phyloP scores from a whole-genome alignment of 495 filamentous ascomycete genomes.

The Talaromyces wortmannii region DNA sequence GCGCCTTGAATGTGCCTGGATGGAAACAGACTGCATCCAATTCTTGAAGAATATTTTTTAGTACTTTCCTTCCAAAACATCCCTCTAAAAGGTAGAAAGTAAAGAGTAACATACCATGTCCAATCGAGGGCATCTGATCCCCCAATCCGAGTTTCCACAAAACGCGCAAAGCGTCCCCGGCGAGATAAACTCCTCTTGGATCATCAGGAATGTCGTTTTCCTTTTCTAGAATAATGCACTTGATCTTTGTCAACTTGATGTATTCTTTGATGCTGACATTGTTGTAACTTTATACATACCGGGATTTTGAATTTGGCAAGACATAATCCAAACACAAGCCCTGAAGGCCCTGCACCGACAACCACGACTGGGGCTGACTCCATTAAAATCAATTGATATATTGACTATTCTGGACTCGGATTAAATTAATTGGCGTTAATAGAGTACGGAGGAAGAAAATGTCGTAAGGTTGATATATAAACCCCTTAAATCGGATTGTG shows the following conservation, averaged over 20 bases:
- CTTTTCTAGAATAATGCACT: slow-evolving; percentile 25
- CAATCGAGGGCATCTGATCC: slow-evolving; percentile 15
- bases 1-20: neutral
- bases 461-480: neutral
- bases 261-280: neutral
- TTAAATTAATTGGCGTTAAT: neutral
- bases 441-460: neutral
- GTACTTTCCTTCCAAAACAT: neutral
- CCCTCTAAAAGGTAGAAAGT: neutral
- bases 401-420: neutral
- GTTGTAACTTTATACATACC: neutral
- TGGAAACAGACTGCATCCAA: neutral
- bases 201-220: slow-evolving; percentile 29
- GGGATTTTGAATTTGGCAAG: slow-evolving; percentile 22
- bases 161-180: slow-evolving; percentile 32
- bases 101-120: slow-evolving; percentile 5
- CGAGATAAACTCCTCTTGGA: slow-evolving; percentile 35
- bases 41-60: neutral
- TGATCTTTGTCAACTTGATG: neutral
- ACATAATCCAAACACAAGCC: slow-evolving; percentile 21
- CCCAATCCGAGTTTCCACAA: slow-evolving; percentile 28
- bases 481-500: neutral
- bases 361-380: slow-evolving; percentile 7
- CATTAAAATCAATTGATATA: neutral
- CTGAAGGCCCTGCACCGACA: slow-evolving; percentile 29